Conservation (phyloP, 192 early-diverging fungal species). For the Entomortierella chlamydospora region DNA sequence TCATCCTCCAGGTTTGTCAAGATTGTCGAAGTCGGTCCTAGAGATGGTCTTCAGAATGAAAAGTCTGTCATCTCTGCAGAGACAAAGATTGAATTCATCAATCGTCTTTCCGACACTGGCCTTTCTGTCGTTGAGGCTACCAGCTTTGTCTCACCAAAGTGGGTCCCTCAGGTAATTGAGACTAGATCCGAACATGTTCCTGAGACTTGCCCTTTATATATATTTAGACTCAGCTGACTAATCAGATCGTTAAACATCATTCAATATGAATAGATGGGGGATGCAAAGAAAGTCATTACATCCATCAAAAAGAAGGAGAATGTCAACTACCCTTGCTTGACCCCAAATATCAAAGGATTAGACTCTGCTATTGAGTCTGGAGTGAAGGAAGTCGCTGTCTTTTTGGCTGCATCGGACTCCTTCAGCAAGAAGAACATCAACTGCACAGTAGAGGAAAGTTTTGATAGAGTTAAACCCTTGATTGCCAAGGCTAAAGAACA, state of each 20-base stretch:
- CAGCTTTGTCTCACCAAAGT: slow-evolving; percentile 96
- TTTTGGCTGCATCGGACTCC: slow-evolving; percentile 87
- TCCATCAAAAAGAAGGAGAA: slow-evolving; percentile 69
- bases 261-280: slow-evolving; percentile 82
- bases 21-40: slow-evolving; percentile 95
- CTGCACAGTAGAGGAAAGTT: slow-evolving; percentile 86
- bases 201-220: too few relatives aligned
- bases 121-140: slow-evolving; percentile 90
- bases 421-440: slow-evolving; percentile 95
- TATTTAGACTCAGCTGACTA: too few relatives aligned
- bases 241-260: too few relatives aligned
- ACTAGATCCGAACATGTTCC: too few relatives aligned
- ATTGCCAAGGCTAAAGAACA: slow-evolving; percentile 70
- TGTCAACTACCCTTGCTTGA: slow-evolving; percentile 90
- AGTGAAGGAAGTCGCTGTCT: slow-evolving; percentile 91
- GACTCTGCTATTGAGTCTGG: slow-evolving; percentile 83
- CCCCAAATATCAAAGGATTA: slow-evolving; percentile 89
- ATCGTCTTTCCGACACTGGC: slow-evolving; percentile 81
- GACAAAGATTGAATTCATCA: slow-evolving; percentile 90
- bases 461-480: slow-evolving; percentile 77
- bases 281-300: slow-evolving; percentile 80
- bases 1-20: slow-evolving; percentile 69
- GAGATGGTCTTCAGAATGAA: slow-evolving; percentile 98
- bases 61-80: slow-evolving; percentile 82
- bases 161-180: slow-evolving; percentile 85